Conservation (phyloP, 1,284 basidiomycete species). For the Tilletia setariae region DNA sequence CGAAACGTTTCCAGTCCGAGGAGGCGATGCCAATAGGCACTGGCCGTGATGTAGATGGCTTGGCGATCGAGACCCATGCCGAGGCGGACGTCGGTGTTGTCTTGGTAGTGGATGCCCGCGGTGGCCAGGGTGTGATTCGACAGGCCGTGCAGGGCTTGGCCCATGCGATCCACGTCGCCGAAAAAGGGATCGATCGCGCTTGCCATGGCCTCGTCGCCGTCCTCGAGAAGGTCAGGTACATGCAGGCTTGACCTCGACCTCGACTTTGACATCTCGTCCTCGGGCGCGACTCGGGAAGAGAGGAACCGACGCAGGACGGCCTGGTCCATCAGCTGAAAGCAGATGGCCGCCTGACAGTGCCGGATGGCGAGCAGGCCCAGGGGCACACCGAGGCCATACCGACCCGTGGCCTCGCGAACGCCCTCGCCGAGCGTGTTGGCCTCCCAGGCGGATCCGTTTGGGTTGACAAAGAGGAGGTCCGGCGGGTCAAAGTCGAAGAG, state of each 20-base stretch:
- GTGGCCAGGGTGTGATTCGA: neutral
- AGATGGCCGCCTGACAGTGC: too few species aligned
- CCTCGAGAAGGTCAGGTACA: neutral
- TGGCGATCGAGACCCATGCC: neutral
- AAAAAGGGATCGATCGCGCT: neutral
- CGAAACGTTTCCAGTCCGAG: neutral
- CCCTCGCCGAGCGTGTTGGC: neutral
- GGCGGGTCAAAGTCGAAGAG: neutral
- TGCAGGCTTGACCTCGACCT: neutral
- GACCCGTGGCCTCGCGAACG: neutral
- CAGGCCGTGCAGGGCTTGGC: neutral
- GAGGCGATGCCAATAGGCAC: neutral
- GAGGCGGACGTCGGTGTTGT: neutral
- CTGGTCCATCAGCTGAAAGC: neutral
- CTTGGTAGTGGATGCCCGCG: neutral
- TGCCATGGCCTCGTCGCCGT: neutral
- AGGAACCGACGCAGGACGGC: neutral
- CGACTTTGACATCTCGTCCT: too few species aligned
- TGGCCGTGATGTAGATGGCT: neutral
- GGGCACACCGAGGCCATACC: neutral
- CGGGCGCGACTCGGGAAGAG: too few species aligned
- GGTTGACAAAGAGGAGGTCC: neutral
- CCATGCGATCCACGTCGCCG: neutral
- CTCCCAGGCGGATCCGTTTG: neutral
- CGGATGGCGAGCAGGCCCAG: neutral